Evolutionary conservation across 2,329 filamentous ascomycete genomes (phyloP).

Genomic region (Phialophora macrospora): DNA sequence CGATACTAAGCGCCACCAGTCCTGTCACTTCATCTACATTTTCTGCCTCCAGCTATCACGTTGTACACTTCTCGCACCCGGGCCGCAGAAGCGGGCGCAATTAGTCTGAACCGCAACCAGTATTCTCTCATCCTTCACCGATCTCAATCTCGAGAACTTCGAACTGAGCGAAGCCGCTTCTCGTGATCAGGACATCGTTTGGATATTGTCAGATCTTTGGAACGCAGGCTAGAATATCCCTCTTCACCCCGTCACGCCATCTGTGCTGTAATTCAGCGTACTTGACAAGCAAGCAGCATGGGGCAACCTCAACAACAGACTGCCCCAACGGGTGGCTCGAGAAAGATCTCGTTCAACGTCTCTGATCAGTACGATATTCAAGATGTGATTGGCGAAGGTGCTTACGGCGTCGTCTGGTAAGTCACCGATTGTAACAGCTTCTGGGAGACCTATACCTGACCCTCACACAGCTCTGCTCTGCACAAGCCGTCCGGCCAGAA

Average conservation of each 20-base stretch:
- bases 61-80: neutral
- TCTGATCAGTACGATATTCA: slow-evolving; percentile 99
- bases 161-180: neutral
- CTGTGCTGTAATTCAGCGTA: neutral
- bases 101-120: neutral
- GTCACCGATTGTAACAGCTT: slow-evolving; percentile 44
- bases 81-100: neutral
- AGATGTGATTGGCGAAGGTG: slow-evolving; percentile 97
- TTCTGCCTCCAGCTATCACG: neutral
- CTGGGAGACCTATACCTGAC: slow-evolving; percentile 21
- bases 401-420: slow-evolving; percentile 98
- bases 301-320: slow-evolving; percentile 48
- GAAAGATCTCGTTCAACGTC: slow-evolving; percentile 99
- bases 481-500: slow-evolving; percentile 98
- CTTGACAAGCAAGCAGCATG: slow-evolving; percentile 41
- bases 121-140: neutral
- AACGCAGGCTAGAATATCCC: neutral
- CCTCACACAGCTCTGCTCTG: slow-evolving; percentile 76
- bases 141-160: neutral
- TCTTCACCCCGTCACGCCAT: neutral
- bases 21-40: neutral
- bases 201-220: slow-evolving; percentile 4
- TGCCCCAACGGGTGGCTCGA: slow-evolving; percentile 64
- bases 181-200: neutral
- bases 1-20: neutral